Evolutionary conservation across 2,329 filamentous ascomycete genomes (phyloP).

Genomic region (Epichloe uncinata): DNA sequence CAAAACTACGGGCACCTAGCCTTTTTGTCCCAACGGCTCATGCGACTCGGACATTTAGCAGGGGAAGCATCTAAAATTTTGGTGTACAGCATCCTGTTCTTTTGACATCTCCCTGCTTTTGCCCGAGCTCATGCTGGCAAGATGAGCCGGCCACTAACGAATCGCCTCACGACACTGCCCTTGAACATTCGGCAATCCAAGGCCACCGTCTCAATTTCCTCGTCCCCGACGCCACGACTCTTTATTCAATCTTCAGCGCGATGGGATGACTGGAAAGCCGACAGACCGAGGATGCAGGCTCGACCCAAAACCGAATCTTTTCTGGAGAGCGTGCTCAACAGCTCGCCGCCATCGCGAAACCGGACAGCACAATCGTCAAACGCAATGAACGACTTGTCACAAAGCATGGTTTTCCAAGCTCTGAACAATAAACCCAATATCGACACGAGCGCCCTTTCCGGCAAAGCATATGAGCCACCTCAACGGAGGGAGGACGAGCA

Average conservation of each 20-base stretch:
- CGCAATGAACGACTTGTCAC: conserved; percentile 21
- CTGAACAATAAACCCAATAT: conserved; percentile 20
- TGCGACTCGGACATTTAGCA: not conserved
- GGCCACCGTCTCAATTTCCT: conserved; percentile 10
- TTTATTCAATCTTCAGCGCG: conserved; percentile 26
- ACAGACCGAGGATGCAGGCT: conserved; percentile 10
- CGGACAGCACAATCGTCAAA: conserved; percentile 13
- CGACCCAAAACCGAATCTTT: conserved; percentile 17
- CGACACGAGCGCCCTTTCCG: conserved; percentile 20
- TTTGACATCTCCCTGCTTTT: not conserved
- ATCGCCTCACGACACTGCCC: conserved; percentile 29
- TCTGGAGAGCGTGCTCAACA: conserved; percentile 22
- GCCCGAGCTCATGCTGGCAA: conserved; percentile 12
- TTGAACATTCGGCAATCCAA: conserved; percentile 16
- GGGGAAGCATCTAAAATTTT: not conserved
- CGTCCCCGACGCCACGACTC: conserved; percentile 16
- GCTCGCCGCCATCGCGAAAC: conserved; percentile 9
- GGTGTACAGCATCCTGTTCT: not conserved
- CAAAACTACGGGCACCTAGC: conserved; percentile 21
- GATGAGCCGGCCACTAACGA: conserved; percentile 32
- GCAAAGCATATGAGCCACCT: conserved; percentile 8
- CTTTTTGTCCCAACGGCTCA: conserved; percentile 3
- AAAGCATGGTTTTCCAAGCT: conserved; percentile 27
- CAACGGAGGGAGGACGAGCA: conserved; percentile 23
- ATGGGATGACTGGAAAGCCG: conserved; percentile 13